Evolutionary conservation across 2,329 filamentous ascomycete species (phyloP).

Genomic region (Helotiales sp.): DNA sequence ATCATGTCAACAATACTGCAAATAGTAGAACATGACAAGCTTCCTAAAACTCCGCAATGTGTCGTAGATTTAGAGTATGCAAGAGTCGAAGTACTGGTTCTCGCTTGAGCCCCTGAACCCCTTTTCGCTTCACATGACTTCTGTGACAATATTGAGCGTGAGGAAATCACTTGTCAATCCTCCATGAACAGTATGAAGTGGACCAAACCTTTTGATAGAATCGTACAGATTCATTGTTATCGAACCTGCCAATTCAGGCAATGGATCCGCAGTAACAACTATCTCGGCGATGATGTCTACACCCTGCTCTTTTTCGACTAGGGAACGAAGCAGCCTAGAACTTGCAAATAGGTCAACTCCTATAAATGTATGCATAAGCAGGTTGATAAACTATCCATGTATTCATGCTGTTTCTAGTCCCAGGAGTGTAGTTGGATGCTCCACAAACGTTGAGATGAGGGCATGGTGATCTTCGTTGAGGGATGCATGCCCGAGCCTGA

Average conservation of each 20-base stretch:
- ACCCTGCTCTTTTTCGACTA: constrained; percentile 33
- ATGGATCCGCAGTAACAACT: constrained; percentile 47
- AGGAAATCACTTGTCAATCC: no score
- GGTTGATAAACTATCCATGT: constrained; percentile 19
- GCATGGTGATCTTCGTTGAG: neutral
- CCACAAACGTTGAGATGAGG: neutral
- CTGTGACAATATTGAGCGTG: neutral
- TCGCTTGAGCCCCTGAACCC: neutral
- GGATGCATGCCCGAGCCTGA: neutral
- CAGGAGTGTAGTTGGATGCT: neutral
- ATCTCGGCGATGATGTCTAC: constrained; percentile 40
- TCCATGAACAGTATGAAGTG: no score
- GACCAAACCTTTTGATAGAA: no score
- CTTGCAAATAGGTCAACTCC: constrained; percentile 13
- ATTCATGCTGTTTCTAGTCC: constrained; percentile 47
- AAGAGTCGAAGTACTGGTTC: neutral
- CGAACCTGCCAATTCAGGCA: constrained; percentile 47
- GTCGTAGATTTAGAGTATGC: neutral
- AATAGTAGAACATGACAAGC: no score
- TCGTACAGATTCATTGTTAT: constrained; percentile 28
- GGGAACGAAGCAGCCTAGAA: constrained; percentile 52
- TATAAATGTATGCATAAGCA: constrained; percentile 34
- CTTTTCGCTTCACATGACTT: neutral
- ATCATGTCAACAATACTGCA: no score
- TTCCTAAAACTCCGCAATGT: no score